Base-by-base conservation (phyloP, 768 basidiomycete species). In the Leccinum pellstonianum region DNA sequence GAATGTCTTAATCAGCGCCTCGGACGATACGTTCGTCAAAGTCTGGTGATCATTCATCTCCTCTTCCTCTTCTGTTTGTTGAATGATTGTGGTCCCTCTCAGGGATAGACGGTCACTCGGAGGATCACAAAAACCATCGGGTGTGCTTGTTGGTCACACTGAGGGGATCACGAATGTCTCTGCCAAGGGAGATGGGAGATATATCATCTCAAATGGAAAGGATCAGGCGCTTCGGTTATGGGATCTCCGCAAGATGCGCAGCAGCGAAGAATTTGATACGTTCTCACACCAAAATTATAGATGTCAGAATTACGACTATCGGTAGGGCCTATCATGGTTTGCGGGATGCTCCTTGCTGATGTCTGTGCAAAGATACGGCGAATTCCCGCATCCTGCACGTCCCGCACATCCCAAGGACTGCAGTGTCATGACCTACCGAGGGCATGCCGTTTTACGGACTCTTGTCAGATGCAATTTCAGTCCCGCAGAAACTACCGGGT, bases 391-490 rank as follows among this genome's bases (percentile, higher is more conserved):
- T 59, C 88, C 87, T 7, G 79, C 73, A 61, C 78, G 76, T 64
- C 64, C 73, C 14, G 85, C 86, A 11, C 95, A 95, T 74, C 96
- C 94, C 6, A 77, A 81, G 58, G 95, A 98, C 68, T 94, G 93
- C 70, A 95, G 92, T 65, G 88, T 98, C 35, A 96, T 96, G 95
- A 90, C 91, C 2, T 99, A 93, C 72, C 83, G 92, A 47, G 97
- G 97, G 2, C 97, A 98, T 70, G 79, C 85, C 11, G 93, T 98
- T 23, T 75, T 96, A 47, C 83, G 89, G 47, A 99, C 97, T 0
- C 83, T 99, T 57, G 97, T 99, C 65, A 83, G 97, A 57, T 98
- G 95, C 71, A 90, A 98, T 76, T 99, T 98, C 76, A 95, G 93
- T 65, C 97, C 97, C 21, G 80, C 80, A 5, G 90, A 94, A 72